phyloP scores from a whole-genome alignment of 345 rosid species.

The Passiflora organensis region DNA sequence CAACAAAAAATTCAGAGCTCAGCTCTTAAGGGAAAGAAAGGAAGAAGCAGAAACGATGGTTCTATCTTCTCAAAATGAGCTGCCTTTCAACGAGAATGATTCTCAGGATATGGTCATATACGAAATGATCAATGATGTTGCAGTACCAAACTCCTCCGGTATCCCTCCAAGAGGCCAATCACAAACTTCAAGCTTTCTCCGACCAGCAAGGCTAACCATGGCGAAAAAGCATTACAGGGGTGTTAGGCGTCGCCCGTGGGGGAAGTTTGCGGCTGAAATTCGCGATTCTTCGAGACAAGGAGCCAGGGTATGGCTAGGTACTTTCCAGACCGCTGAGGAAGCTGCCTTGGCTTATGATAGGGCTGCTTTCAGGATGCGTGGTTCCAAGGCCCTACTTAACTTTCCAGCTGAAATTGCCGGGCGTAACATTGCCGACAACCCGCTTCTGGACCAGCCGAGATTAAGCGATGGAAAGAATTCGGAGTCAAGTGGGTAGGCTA shows the following conservation, averaged over 20 bases:
- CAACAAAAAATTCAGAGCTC: too few relatives aligned
- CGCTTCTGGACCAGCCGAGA: too few relatives aligned
- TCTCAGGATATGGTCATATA: conserved; percentile 62
- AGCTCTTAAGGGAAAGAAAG: too few relatives aligned
- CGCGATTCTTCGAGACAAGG: conserved; percentile 49
- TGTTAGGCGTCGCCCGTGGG: conserved; percentile 65
- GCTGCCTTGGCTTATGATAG: conserved; percentile 63
- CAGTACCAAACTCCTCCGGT: conserved; percentile 1
- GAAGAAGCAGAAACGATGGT: too few relatives aligned
- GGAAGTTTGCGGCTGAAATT: conserved; percentile 62
- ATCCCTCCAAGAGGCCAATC: conserved; percentile 10
- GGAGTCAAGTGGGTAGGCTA: too few relatives aligned
- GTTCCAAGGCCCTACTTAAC: conserved; percentile 60
- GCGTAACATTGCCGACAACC: too few relatives aligned
- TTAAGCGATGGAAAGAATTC: too few relatives aligned
- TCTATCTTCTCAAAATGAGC: conserved; percentile 26
- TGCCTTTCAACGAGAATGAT: conserved; percentile 66
- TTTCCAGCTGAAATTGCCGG: conserved; percentile 34
- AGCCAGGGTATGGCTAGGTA: conserved; percentile 55
- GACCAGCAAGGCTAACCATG: conserved; percentile 20
- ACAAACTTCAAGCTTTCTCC: conserved; percentile 19
- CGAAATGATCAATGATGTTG: conserved; percentile 43
- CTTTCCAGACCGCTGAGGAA: conserved; percentile 51
- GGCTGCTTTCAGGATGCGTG: conserved; percentile 62
- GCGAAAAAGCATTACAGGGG: conserved; percentile 57